Conservation (phyloP, 2,329 filamentous ascomycete genomes). For the Monilinia laxa region DNA sequence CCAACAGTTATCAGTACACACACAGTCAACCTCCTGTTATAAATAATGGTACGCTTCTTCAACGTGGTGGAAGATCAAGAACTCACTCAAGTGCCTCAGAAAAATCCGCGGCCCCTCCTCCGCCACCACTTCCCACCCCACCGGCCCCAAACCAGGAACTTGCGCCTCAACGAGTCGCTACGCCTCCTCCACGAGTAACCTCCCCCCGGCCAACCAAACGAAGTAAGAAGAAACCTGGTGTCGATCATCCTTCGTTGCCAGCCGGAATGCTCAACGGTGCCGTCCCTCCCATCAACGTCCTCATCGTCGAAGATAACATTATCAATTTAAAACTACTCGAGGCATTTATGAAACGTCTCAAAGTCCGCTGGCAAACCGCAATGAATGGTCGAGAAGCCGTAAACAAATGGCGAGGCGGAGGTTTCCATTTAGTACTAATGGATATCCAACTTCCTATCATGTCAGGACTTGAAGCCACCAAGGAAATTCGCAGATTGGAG, state of each 20-base stretch:
- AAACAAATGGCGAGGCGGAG: slow-evolving; percentile 86
- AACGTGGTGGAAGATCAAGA: slow-evolving; percentile 48
- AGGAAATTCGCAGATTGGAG: slow-evolving; percentile 88
- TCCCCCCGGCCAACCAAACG: slow-evolving; percentile 47
- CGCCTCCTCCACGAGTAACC: slow-evolving; percentile 49
- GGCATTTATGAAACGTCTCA: slow-evolving; percentile 92
- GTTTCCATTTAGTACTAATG: slow-evolving; percentile 96
- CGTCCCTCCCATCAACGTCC: slow-evolving; percentile 92
- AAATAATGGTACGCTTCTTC: slow-evolving; percentile 38
- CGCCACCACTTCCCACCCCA: slow-evolving; percentile 53
- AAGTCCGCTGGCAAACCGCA: slow-evolving; percentile 95
- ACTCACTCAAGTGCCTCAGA: slow-evolving; percentile 46
- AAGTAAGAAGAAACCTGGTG: slow-evolving; percentile 53
- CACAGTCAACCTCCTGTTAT: slow-evolving; percentile 27
- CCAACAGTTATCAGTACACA: slow-evolving; percentile 61
- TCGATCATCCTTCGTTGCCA: slow-evolving; percentile 50
- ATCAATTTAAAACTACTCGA: slow-evolving; percentile 94
- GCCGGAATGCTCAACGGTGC: slow-evolving; percentile 72
- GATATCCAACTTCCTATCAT: slow-evolving; percentile 97
- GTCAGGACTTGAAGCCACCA: slow-evolving; percentile 91
- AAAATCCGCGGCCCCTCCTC: slow-evolving; percentile 43
- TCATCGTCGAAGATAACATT: slow-evolving; percentile 98
- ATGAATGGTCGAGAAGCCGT: slow-evolving; percentile 94
- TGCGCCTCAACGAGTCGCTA: slow-evolving; percentile 41
- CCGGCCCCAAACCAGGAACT: slow-evolving; percentile 54